These are phyloP conservation scores for Melanogaster broomeanus DNA, from an alignment of 768 basidiomycete genomes.

Conservation along the genomic window DNA sequence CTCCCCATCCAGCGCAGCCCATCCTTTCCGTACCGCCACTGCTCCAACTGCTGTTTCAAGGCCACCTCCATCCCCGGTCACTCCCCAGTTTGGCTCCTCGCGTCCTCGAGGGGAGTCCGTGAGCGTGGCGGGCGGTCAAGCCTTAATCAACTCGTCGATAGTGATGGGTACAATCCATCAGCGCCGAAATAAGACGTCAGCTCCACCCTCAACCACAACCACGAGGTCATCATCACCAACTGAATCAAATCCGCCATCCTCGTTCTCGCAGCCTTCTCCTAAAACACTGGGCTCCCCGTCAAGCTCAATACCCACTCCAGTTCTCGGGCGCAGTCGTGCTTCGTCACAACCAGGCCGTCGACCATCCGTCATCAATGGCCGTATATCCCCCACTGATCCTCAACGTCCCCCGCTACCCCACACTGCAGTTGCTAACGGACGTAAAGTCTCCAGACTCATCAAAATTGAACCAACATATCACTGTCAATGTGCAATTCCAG, in stretches of 20 bases:
- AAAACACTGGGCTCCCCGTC: constrained; percentile 41
- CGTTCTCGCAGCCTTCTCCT: constrained; percentile 32
- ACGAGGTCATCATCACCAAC: constrained; percentile 34
- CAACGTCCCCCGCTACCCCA: constrained; percentile 55
- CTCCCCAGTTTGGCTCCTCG: constrained; percentile 40
- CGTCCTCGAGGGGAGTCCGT: constrained; percentile 62
- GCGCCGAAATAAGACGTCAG: constrained; percentile 65
- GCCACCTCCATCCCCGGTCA: constrained; percentile 53
- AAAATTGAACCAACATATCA: constrained; percentile 51
- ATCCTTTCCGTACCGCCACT: constrained; percentile 29
- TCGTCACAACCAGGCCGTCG: constrained; percentile 78
- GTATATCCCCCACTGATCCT: constrained; percentile 51
- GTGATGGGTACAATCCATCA: constrained; percentile 67
- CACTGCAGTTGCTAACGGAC: constrained; percentile 41
- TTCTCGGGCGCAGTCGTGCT: constrained; percentile 58
- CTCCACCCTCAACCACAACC: constrained; percentile 45
- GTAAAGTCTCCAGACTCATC: constrained; percentile 67
- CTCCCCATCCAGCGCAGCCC: constrained; percentile 39
- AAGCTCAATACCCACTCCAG: constrained; percentile 36
- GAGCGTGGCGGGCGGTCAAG: constrained; percentile 31
- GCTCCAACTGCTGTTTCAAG: constrained; percentile 19
- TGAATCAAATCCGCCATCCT: constrained; percentile 39
- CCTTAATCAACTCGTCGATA: constrained; percentile 60
- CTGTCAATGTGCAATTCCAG: constrained; percentile 45
- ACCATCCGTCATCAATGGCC: constrained; percentile 56